A percentile compares a stretch with the other conserved stretches of the same genome.
These are phyloP conservation scores for Aspergillus sp. DNA, from an alignment of 2,329 filamentous ascomycete genomes.

Conservation along the genomic window DNA sequence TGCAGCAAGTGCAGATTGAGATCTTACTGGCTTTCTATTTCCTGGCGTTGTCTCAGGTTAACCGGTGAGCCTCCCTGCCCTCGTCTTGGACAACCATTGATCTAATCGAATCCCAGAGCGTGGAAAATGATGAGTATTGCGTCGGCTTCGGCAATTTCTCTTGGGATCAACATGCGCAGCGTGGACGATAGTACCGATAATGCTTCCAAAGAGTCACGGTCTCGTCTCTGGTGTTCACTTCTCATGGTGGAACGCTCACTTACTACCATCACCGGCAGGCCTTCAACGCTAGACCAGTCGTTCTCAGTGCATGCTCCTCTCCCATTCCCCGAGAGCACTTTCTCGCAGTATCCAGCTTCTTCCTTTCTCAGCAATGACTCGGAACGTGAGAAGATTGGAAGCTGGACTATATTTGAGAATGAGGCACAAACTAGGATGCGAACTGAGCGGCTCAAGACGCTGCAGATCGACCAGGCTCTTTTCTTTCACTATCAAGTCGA, in stretches of 20 bases:
- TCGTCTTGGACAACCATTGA: too few species aligned
- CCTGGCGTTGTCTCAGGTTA: conserved; percentile 32
- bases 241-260: conserved; percentile 34
- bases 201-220: conserved; percentile 35
- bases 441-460: background rate
- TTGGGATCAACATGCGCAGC: conserved; percentile 38
- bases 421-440: background rate
- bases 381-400: background rate
- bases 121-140: conserved; percentile 36
- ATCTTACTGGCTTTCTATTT: conserved; percentile 36
- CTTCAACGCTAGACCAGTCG: conserved; percentile 23
- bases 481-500: background rate
- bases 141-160: conserved; percentile 32
- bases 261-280: conserved; percentile 36
- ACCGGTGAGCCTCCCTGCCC: conserved; percentile 23
- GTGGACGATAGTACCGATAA: conserved; percentile 28
- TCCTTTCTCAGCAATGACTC: conserved; percentile 8
- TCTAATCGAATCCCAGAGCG: conserved; percentile 19
- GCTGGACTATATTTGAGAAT: background rate
- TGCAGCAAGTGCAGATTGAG: conserved; percentile 39
- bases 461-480: background rate
- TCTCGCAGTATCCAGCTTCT: background rate
- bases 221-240: conserved; percentile 39
- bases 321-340: background rate
- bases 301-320: background rate